These are phyloP conservation scores for Pseudocercospora macadamiae DNA, from an alignment of 2,329 filamentous ascomycete genomes.

Conservation along the genomic window DNA sequence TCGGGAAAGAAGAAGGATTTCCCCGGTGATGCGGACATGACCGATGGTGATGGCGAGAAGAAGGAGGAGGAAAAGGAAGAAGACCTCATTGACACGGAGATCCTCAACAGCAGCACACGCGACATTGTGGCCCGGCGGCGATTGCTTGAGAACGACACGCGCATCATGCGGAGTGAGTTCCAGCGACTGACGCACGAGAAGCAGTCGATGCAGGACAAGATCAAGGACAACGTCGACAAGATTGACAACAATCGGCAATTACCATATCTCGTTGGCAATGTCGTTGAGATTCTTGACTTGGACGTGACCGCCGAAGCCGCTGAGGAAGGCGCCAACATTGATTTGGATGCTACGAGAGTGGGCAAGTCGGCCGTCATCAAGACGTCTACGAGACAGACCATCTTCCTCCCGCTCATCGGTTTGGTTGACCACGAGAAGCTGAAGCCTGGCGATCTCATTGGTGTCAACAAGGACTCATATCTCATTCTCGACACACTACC, in stretches of 20 bases:
- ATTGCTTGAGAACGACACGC: constrained; percentile 93
- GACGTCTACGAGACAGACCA: constrained; percentile 96
- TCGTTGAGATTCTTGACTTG: constrained; percentile 94
- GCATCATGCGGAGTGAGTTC: constrained; percentile 98
- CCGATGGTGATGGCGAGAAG: constrained; percentile 69
- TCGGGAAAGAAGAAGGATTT: constrained; percentile 56
- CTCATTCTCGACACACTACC: constrained; percentile 94
- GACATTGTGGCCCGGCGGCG: constrained; percentile 91
- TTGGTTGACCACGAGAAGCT: constrained; percentile 93
- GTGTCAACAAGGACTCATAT: constrained; percentile 99
- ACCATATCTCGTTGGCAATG: constrained; percentile 96
- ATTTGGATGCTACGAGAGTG: constrained; percentile 92
- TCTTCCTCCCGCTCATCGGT: constrained; percentile 95
- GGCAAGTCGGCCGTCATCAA: constrained; percentile 99
- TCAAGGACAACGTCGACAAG: constrained; percentile 98
- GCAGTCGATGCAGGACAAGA: constrained; percentile 94
- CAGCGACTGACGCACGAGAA: constrained; percentile 95
- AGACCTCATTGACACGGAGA: constrained; percentile 87
- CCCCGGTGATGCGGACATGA: constrained; percentile 82
- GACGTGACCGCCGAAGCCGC: constrained; percentile 94
- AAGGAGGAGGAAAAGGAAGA: constrained; percentile 69
- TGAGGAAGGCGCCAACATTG: constrained; percentile 98
- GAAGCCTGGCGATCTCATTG: constrained; percentile 94
- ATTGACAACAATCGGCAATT: constrained; percentile 95
- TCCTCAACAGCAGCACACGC: constrained; percentile 87